Evolutionary conservation across 768 basidiomycete genomes (phyloP), one percentile per base, ranked within the genome.

Genomic region (Neoboletus subvelutipes): DNA sequence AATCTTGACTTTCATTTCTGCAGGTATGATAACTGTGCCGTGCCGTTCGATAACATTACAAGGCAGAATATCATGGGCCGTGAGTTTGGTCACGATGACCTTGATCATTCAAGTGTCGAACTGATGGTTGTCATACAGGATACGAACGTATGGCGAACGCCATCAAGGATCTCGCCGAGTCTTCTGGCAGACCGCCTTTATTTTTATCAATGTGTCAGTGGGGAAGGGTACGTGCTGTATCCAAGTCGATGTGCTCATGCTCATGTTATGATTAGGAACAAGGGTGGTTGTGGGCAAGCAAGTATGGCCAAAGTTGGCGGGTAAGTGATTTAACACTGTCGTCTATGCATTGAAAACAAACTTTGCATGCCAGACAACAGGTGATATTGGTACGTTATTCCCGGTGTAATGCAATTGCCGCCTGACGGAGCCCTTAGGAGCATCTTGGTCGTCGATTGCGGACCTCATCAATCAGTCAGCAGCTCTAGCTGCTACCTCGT

Each of bases 171-270:
- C 72, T 85, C 15, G 75, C 82, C 29, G 66, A 76, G 58, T 62
- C 67, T 7, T 77, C 80, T 5, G 80, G 80, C 1, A 83, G 78
- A 50, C 75, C 81, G 0, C 83, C 86, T 3, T 65, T 88, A 28
- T 67, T 85, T 39, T 77, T 83, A 58, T 86, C 85, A 18, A 65
- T 88, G 18, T 88, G 86, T 66, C 78, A 87, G 63, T 88, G 86
- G 86, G 86, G 86, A 45, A 72, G 79, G 64, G 86, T 87, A 67
- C 64, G 77, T 9, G 24, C 17, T 42, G 13, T 15, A 33, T 20
- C 5, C n/a, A 12, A 36, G 28, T 37, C 1, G 5, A 26, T n/a
- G 2, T 33, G 47, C 2, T 39, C 34, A 22, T 43, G 5, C 45
- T 65, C 24, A 61, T 40, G n/a, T 17, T 47, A 52, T 31, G 45